Conservation (phyloP, 306 rosid species). For the Glycyrrhiza uralensis region DNA sequence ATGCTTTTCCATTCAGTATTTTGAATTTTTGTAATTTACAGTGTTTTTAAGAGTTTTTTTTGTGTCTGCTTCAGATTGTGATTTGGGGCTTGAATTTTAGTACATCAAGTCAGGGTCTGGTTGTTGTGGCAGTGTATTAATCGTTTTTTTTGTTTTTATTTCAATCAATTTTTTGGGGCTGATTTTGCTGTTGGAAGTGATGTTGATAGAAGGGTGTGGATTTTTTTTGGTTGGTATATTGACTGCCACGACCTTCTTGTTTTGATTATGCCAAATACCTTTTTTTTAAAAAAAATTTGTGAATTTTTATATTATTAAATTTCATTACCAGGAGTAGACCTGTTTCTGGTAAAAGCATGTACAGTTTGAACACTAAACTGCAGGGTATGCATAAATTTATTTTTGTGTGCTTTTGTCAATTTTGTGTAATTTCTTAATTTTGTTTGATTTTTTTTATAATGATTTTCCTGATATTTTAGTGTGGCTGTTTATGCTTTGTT, state of each 20-base stretch:
- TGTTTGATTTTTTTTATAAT: not conserved
- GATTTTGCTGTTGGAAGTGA: not conserved
- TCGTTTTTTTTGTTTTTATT: not conserved
- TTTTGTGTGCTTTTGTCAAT: not conserved
- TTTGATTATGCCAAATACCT: not conserved
- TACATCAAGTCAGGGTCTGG: slow-evolving; percentile 31
- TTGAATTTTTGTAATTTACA: not conserved
- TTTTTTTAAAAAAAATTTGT: not conserved
- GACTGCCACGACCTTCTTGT: not conserved
- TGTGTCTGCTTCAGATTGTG: not conserved
- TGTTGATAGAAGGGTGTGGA: not conserved
- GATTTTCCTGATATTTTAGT: not conserved
- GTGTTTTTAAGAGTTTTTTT: not conserved
- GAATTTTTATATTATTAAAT: slow-evolving; percentile 21
- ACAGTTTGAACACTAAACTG: slow-evolving; percentile 25
- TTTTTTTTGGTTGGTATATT: not conserved
- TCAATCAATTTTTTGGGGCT: not conserved
- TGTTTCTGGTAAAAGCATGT: slow-evolving; percentile 33
- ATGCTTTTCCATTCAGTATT: not conserved
- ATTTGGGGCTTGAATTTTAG: not conserved
- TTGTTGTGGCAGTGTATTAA: not conserved
- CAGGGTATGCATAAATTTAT: slow-evolving; percentile 33
- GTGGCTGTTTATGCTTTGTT: not conserved
- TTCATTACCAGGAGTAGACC: slow-evolving; percentile 34
- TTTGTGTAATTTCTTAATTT: not conserved